Conservation (phyloP, 108 stramenopile species). For the Pseudonitzschia delicatissima region DNA sequence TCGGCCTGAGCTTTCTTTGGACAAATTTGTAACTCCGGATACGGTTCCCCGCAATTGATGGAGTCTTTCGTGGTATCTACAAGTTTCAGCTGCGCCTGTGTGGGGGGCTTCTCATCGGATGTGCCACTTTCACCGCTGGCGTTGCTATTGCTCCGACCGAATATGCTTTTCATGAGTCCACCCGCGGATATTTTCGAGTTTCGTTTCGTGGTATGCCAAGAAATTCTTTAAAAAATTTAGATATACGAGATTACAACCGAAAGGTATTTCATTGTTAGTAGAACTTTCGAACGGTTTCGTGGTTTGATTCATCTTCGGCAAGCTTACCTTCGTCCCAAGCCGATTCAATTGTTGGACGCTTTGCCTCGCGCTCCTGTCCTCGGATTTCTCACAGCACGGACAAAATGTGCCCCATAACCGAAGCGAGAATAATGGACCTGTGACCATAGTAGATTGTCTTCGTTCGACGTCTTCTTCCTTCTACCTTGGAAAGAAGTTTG, state of each 20-base stretch:
- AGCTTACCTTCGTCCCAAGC: conserved; percentile 8
- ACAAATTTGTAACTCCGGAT: conserved; percentile 42
- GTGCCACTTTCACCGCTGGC: not conserved
- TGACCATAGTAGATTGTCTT: too few relatives aligned
- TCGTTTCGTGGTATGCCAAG: conserved; percentile 37
- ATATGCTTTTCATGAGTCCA: conserved; percentile 50
- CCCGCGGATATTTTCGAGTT: not conserved
- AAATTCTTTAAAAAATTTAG: conserved; percentile 19
- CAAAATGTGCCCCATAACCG: conserved; percentile 45
- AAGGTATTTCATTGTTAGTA: too few relatives aligned
- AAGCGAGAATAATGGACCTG: conserved; percentile 38
- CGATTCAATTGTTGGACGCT: conserved; percentile 47
- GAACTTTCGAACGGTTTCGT: too few relatives aligned
- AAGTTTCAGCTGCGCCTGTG: conserved; percentile 11
- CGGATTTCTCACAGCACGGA: conserved; percentile 70
- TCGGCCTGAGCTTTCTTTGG: not conserved
- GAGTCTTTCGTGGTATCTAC: conserved; percentile 42
- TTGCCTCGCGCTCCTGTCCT: conserved; percentile 51
- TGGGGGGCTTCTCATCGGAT: conserved; percentile 13
- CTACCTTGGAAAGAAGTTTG: too few relatives aligned
- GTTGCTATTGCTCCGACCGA: conserved; percentile 24
- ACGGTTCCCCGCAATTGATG: conserved; percentile 32
- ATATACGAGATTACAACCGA: too few relatives aligned
- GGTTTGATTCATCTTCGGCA: too few relatives aligned
- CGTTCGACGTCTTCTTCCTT: too few relatives aligned